Percentiles rank a stretch among this genome's conserved stretches.
These are phyloP conservation scores for Melastoma malabathricum DNA, from an alignment of 345 rosid species.

Conservation along the genomic window DNA sequence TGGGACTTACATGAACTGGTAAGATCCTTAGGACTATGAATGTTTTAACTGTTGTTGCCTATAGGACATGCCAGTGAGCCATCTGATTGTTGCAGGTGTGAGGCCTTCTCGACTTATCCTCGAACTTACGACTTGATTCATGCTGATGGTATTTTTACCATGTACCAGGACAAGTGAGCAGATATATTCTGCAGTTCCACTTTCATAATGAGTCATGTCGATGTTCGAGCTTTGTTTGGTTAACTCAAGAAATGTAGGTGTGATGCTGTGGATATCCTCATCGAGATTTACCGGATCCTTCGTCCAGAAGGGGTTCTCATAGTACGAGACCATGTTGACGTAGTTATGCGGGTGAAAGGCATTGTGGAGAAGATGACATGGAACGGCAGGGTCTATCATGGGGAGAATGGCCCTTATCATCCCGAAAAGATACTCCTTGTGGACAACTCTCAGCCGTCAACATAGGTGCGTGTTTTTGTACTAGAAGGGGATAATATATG, in stretches of 20 bases:
- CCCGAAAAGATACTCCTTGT: slow-evolving; percentile 29
- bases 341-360: slow-evolving; percentile 30
- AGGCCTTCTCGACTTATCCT: slow-evolving; percentile 57
- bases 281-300: slow-evolving; percentile 50
- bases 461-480: no score
- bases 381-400: slow-evolving; percentile 25
- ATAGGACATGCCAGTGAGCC: neutral
- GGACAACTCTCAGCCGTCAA: slow-evolving; percentile 13
- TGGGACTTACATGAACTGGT: slow-evolving; percentile 71
- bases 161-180: slow-evolving; percentile 53
- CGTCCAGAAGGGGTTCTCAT: slow-evolving; percentile 45
- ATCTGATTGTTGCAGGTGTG: slow-evolving; percentile 25
- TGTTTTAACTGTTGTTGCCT: neutral
- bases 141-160: slow-evolving; percentile 45
- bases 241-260: slow-evolving; percentile 29
- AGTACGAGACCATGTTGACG: slow-evolving; percentile 38
- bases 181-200: slow-evolving; percentile 1
- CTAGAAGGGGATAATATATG: no score
- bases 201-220: neutral
- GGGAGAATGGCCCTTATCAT: slow-evolving; percentile 29
- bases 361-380: slow-evolving; percentile 33
- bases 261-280: slow-evolving; percentile 34
- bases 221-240: neutral
- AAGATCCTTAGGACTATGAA: slow-evolving; percentile 6
- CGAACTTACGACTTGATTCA: slow-evolving; percentile 51